Evolutionary conservation across 169 alveolate genomes (phyloP).

Genomic region (Cryptosporidium sp.): DNA sequence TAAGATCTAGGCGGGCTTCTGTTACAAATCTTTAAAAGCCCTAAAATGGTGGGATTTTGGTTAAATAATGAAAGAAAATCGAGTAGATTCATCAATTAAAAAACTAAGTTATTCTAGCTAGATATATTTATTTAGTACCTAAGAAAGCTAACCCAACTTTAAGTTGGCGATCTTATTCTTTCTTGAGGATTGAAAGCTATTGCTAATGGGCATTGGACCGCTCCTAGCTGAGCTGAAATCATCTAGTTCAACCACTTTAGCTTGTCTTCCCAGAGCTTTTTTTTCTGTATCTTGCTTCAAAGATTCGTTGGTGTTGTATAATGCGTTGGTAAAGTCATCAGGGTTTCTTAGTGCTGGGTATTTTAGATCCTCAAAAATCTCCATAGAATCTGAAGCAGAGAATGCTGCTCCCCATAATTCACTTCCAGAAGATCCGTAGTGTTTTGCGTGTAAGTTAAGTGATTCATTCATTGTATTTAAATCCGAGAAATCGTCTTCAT

Average conservation of each 20-base stretch:
- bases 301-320: constrained; percentile 6
- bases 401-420: constrained; percentile 50
- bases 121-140: not conserved
- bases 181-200: constrained; percentile 2
- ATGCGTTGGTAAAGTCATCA: constrained; percentile 52
- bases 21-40: constrained; percentile 3
- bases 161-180: not conserved
- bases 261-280: constrained; percentile 6
- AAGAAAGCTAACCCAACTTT: not conserved
- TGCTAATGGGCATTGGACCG: constrained; percentile 7
- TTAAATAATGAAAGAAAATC: not conserved
- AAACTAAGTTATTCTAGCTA: not conserved
- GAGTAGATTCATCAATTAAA: not conserved
- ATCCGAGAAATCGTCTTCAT: constrained; percentile 1
- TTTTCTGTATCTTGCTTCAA: not conserved
- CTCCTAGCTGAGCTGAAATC: not conserved
- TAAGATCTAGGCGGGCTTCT: constrained; percentile 30
- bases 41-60: not conserved
- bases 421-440: constrained; percentile 23
- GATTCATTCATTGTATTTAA: not conserved
- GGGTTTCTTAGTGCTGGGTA: constrained; percentile 71
- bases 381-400: constrained; percentile 36
- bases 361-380: constrained; percentile 27
- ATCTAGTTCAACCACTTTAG: constrained; percentile 47
- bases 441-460: not conserved